These are phyloP conservation scores for Tolypocladium amazonense DNA, from an alignment of 2,329 filamentous ascomycete genomes.

Conservation along the genomic window DNA sequence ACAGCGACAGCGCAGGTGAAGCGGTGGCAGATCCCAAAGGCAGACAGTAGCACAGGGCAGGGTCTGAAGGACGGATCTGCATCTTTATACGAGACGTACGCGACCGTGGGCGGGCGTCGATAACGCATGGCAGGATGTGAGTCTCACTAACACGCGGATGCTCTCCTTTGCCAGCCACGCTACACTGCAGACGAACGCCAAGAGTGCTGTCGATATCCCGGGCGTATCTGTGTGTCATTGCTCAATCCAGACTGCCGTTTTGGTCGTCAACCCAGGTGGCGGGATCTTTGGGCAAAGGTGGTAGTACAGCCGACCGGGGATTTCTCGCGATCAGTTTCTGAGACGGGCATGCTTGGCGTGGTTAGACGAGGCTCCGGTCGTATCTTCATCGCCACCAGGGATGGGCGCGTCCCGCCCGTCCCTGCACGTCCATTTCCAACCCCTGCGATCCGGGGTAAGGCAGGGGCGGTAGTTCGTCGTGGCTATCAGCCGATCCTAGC, in stretches of 20 bases:
- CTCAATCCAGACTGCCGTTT: background rate
- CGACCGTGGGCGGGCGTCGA: background rate
- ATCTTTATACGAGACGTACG: background rate
- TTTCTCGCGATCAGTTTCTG: background rate
- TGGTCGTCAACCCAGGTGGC: background rate
- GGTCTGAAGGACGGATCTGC: background rate
- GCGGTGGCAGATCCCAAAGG: background rate
- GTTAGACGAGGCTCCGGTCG: no score
- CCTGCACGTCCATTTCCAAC: background rate
- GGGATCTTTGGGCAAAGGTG: background rate
- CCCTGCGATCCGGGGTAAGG: background rate
- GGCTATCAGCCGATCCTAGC: no score
- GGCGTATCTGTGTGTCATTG: background rate
- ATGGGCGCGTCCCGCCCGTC: background rate
- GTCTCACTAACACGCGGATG: background rate
- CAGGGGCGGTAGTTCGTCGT: background rate
- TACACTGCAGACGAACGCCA: background rate
- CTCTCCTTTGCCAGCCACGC: background rate
- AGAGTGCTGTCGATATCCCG: background rate
- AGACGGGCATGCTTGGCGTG: no score
- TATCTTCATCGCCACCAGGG: background rate
- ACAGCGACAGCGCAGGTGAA: background rate
- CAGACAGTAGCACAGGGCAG: background rate
- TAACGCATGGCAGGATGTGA: background rate
- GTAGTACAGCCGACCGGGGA: background rate